Base-by-base conservation (phyloP, 306 rosid genomes). In the Sesbania bispinosa region DNA sequence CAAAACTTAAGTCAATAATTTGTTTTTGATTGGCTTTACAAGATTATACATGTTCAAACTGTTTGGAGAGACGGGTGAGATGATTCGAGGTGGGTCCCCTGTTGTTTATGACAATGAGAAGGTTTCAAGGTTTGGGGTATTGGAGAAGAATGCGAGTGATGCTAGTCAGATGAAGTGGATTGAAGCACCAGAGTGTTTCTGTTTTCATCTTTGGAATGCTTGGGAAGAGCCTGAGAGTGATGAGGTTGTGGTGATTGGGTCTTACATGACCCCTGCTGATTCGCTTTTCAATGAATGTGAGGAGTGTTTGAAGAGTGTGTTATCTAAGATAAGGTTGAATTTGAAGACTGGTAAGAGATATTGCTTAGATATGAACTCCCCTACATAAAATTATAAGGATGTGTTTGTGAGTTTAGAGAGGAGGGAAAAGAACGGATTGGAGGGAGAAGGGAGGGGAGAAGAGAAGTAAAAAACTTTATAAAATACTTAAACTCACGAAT, bases 191-290 rank as follows among this genome's bases (percentile, higher is more conserved):
- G 97, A 89, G 2, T 89, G 97, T 38, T 94, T 94, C 70, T 94
- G 99, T 52, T 94, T 94, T 68, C 99, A 94, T 36, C 87, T 94
- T 0, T 94, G 97, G 99, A 94, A 94, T 54, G 92, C 98, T 1
- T 93, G 98, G 98, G 98, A 93, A 33, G 96, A 88, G 55, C 77
- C 82, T 0, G 97, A 93, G 27, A 79, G 2, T 0, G 55, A 89
- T 7, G 98, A 93, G 70, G 71, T 93, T 10, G 96, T 93, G 0
- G 98, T 93, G 7, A 89, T 93, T 8, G 98, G 98, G 0, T 90
- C 97, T 1, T 93, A 97, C 84, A 93, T 93, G 98, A 90, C 97
- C 1, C 98, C 98, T 0, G 79, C 98, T 0, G 98, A 93, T 18
- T 94, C 99, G 51, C 88, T 94, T 82, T 94, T 94, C 87, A 94